Percentiles rank a stretch among this genome's conserved stretches.
These are phyloP conservation scores for Euphorbia corollata DNA, from an alignment of 441 rosid species.

Conservation along the genomic window DNA sequence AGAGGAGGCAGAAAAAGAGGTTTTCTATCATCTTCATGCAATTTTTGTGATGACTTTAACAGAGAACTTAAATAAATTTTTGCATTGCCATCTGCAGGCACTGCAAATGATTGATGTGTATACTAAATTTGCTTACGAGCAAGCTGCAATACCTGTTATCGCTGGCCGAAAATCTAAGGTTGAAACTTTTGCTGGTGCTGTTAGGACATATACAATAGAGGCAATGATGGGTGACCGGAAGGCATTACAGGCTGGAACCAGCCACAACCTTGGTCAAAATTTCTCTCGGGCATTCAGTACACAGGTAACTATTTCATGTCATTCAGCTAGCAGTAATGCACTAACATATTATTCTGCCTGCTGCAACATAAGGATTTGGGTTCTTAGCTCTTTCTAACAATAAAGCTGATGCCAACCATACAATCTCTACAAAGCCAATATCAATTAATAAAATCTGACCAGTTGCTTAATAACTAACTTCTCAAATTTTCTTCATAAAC, in stretches of 20 bases:
- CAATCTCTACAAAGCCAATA: not conserved
- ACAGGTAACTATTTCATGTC: slow-evolving; percentile 32
- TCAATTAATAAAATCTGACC: not conserved
- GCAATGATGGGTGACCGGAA: slow-evolving; percentile 97
- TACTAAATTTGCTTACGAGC: slow-evolving; percentile 80
- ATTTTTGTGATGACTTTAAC: not conserved
- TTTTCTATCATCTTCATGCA: slow-evolving; percentile 24
- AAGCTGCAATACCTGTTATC: slow-evolving; percentile 89
- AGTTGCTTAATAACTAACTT: not conserved
- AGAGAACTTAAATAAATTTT: slow-evolving; percentile 20
- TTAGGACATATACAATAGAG: slow-evolving; percentile 79
- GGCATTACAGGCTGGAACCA: slow-evolving; percentile 86
- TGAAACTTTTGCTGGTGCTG: slow-evolving; percentile 90
- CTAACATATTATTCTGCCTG: not conserved
- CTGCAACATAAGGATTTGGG: not conserved
- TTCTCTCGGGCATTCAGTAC: slow-evolving; percentile 83
- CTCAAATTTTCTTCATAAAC: not conserved
- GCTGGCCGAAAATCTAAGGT: slow-evolving; percentile 72
- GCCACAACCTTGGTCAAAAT: slow-evolving; percentile 87
- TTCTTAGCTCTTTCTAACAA: not conserved
- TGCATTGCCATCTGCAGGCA: slow-evolving; percentile 48
- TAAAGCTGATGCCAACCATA: not conserved
- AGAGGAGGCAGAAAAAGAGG: slow-evolving; percentile 92
- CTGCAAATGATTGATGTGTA: slow-evolving; percentile 78
- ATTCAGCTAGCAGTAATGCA: not conserved